phyloP scores from a whole-genome alignment of 176 grass and related monocot species.

The Triticum turgidum region DNA sequence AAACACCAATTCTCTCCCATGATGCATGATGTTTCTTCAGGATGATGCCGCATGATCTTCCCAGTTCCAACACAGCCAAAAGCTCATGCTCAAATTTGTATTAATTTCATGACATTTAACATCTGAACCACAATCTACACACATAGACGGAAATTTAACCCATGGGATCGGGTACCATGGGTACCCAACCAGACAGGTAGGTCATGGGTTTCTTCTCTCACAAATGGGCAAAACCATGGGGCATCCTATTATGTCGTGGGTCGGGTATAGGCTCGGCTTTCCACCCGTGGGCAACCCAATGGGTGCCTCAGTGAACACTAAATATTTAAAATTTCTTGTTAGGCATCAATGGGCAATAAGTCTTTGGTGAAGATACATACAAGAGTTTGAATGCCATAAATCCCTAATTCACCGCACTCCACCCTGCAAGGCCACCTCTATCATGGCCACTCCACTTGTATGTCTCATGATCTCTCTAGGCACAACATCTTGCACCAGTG shows the following conservation, averaged over 20 bases:
- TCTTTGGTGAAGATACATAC: background rate
- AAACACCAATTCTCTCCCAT: background rate
- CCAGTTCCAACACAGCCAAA: background rate
- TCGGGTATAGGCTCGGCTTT: background rate
- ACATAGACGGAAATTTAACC: background rate
- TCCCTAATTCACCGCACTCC: background rate
- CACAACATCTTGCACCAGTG: background rate
- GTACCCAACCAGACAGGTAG: background rate
- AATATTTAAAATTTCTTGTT: background rate
- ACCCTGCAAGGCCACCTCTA: background rate
- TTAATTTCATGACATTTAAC: background rate
- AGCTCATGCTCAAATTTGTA: background rate
- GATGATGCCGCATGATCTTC: background rate
- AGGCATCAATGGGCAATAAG: background rate
- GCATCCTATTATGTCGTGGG: background rate
- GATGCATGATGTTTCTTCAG: background rate
- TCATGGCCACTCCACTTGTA: background rate
- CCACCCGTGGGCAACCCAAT: background rate
- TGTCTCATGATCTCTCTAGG: background rate
- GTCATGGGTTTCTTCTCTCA: background rate
- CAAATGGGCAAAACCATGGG: background rate
- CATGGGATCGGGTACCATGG: background rate
- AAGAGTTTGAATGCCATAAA: background rate
- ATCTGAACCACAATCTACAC: background rate
- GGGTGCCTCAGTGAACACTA: background rate